These are phyloP conservation scores for Rhizopogon salebrosus DNA, from an alignment of 768 basidiomycete species.

Conservation along the genomic window DNA sequence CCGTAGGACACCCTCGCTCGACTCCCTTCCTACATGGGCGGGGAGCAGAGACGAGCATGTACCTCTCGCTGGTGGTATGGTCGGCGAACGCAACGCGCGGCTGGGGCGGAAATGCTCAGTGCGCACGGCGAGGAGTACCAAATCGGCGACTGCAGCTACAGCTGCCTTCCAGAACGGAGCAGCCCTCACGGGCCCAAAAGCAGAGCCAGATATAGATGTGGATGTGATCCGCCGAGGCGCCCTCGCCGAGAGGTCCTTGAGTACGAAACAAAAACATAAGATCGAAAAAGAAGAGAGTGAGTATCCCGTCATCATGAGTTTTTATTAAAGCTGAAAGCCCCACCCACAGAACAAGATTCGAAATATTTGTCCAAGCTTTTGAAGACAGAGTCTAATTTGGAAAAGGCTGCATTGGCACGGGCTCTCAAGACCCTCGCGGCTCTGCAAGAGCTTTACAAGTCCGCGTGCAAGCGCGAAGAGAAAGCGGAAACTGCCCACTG, in stretches of 20 bases:
- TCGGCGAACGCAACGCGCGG: background rate
- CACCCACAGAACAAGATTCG: slow-evolving; percentile 46
- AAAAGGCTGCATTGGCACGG: slow-evolving; percentile 54
- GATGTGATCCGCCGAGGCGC: slow-evolving; percentile 36
- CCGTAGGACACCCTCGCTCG: too few relatives aligned
- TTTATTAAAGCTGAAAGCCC: background rate
- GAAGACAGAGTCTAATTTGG: slow-evolving; percentile 61
- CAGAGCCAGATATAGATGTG: slow-evolving; percentile 37
- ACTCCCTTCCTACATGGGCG: slow-evolving; percentile 18
- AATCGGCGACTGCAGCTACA: slow-evolving; percentile 4
- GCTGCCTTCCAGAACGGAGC: slow-evolving; percentile 50
- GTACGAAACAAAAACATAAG: slow-evolving; percentile 44
- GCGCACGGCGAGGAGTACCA: slow-evolving; percentile 17
- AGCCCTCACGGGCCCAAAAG: slow-evolving; percentile 44
- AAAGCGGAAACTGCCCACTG: slow-evolving; percentile 49
- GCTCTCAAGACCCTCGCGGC: slow-evolving; percentile 62
- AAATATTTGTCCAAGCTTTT: slow-evolving; percentile 65
- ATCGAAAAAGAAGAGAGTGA: slow-evolving; percentile 50
- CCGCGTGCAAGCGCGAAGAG: slow-evolving; percentile 60
- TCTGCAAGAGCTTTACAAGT: slow-evolving; percentile 67
- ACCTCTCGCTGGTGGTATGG: background rate
- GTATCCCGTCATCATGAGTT: slow-evolving; percentile 10
- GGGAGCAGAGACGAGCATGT: slow-evolving; percentile 4
- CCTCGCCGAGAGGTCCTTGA: slow-evolving; percentile 44
- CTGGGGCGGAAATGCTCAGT: slow-evolving; percentile 17